Evolutionary conservation across 163 green algal genomes (phyloP).

Genomic region (Scenedesmus sp.): DNA sequence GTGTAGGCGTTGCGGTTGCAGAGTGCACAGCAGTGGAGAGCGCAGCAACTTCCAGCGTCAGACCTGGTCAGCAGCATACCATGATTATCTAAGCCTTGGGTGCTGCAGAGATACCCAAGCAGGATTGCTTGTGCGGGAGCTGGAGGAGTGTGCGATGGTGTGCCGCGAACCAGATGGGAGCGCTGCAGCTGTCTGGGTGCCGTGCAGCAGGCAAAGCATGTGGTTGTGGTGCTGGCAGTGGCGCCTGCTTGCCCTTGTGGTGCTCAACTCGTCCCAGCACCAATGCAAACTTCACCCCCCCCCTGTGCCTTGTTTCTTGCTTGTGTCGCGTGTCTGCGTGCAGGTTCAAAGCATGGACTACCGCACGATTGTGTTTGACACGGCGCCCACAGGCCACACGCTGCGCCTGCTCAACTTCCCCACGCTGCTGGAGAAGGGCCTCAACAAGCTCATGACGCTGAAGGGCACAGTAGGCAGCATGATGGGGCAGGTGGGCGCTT

Average conservation of each 20-base stretch:
- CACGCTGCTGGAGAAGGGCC: slow-evolving; percentile 91
- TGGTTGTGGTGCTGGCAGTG: background rate
- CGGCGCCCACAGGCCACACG: slow-evolving; percentile 96
- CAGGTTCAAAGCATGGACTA: slow-evolving; percentile 98
- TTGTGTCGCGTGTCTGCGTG: background rate
- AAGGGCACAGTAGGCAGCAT: slow-evolving; percentile 87
- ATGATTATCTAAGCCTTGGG: slow-evolving; percentile 98
- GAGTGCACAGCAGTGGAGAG: no score
- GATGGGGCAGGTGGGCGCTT: slow-evolving; percentile 67
- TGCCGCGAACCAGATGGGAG: no score
- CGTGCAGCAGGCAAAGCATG: background rate
- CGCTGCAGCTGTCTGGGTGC: background rate
- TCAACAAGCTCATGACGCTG: slow-evolving; percentile 92
- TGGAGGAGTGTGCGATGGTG: background rate
- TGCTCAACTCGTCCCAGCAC: background rate
- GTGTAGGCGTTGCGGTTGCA: no score
- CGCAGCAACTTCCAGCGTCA: no score
- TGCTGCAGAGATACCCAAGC: slow-evolving; percentile 86
- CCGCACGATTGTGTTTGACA: slow-evolving; percentile 97
- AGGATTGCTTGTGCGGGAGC: background rate
- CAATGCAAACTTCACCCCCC: background rate
- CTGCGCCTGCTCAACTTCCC: slow-evolving; percentile 97
- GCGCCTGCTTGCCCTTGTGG: background rate
- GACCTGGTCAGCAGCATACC: slow-evolving; percentile 90
- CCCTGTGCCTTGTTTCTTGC: background rate